A percentile compares a stretch with the other conserved stretches of the same genome.
These are phyloP conservation scores for Tetrastigma voinierianum DNA, from an alignment of 164 flowering plant species.

Conservation along the genomic window DNA sequence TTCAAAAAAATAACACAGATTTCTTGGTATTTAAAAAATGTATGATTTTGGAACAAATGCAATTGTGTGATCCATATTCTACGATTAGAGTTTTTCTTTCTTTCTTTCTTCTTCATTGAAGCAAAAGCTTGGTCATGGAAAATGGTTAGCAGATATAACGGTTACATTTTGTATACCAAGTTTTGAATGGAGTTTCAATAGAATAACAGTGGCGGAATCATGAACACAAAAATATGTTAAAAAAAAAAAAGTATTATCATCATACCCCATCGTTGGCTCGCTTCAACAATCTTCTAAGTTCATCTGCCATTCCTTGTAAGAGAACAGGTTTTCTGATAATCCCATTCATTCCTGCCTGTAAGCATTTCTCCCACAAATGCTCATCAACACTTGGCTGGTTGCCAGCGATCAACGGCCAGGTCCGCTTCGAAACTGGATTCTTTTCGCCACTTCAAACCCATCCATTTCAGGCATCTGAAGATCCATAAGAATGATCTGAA, in stretches of 20 bases:
- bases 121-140: background rate
- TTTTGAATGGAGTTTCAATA: background rate
- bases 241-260: constrained; percentile 8
- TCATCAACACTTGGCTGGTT: constrained; percentile 37
- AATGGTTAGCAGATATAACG: background rate
- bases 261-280: constrained; percentile 25
- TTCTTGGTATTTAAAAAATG: no score
- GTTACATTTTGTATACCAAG: background rate
- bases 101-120: no score
- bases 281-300: constrained; percentile 37
- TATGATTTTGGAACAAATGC: no score
- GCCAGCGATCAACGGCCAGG: constrained; percentile 42
- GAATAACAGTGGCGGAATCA: background rate
- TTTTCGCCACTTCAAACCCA: constrained; percentile 37
- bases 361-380: constrained; percentile 34
- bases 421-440: constrained; percentile 32
- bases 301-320: constrained; percentile 46
- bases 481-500: constrained; percentile 38
- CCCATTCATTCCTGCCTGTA: constrained; percentile 47
- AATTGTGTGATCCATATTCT: background rate
- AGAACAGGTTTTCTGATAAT: constrained; percentile 49
- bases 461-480: constrained; percentile 51
- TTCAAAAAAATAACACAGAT: no score
- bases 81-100: background rate
- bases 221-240: background rate